Percentiles rank a stretch among this genome's conserved stretches.
phyloP scores from a whole-genome alignment of 2,329 filamentous ascomycete genomes.

The Apiospora hydei region DNA sequence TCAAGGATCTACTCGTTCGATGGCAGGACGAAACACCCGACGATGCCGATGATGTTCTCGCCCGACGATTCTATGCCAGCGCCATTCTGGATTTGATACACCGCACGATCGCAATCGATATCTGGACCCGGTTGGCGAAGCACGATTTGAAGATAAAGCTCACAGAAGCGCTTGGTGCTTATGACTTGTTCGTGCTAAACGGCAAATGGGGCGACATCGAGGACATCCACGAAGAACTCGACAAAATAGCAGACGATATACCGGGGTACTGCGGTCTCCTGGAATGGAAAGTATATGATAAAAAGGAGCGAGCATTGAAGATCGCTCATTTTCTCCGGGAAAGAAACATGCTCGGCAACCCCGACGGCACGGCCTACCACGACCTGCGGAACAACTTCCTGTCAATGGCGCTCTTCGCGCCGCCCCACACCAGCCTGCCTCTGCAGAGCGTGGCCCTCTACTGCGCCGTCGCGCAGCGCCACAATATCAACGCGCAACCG shows the following conservation, averaged over 20 bases:
- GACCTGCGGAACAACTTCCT: slow-evolving; percentile 72
- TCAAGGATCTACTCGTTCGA: slow-evolving; percentile 64
- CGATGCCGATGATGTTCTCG: slow-evolving; percentile 64
- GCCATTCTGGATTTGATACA: slow-evolving; percentile 66
- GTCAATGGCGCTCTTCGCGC: slow-evolving; percentile 61
- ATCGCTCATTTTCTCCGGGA: slow-evolving; percentile 61
- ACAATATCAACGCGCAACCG: slow-evolving; percentile 67
- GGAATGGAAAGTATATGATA: slow-evolving; percentile 51
- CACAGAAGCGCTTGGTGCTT: slow-evolving; percentile 65
- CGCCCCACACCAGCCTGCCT: slow-evolving; percentile 61
- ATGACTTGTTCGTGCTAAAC: slow-evolving; percentile 68
- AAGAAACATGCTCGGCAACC: slow-evolving; percentile 57
- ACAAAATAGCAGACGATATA: slow-evolving; percentile 47
- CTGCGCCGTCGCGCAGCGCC: slow-evolving; percentile 64
- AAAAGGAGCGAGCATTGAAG: slow-evolving; percentile 59
- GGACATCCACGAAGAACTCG: slow-evolving; percentile 23
- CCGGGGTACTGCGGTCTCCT: slow-evolving; percentile 46
- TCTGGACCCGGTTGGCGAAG: slow-evolving; percentile 60
- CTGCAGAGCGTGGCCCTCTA: slow-evolving; percentile 71
- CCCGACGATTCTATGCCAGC: slow-evolving; percentile 65
- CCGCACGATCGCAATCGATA: slow-evolving; percentile 63
- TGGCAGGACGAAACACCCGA: slow-evolving; percentile 53
- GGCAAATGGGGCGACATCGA: slow-evolving; percentile 50
- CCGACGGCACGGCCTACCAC: slow-evolving; percentile 57
- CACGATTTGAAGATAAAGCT: slow-evolving; percentile 56